Evolutionary conservation across 2,329 filamentous ascomycete genomes (phyloP), one percentile per base, ranked within the genome.

Genomic region (Pseudogymnoascus sp.): DNA sequence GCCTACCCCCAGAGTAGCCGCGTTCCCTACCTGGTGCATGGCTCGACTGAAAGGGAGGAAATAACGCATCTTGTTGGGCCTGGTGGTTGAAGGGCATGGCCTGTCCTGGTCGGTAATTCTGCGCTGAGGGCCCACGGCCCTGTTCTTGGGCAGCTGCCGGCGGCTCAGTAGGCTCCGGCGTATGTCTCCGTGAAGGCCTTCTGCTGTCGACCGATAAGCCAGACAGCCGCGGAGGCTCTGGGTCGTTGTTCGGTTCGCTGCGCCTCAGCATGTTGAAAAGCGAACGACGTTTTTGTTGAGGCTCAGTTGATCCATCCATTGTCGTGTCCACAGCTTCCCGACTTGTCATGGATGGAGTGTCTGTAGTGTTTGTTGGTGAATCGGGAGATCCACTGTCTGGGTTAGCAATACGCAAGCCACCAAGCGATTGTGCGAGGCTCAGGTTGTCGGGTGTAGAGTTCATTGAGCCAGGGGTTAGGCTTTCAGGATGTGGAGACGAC

Each of bases 351-450:
- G 65, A 66, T 58, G 67, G 62, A 35, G 64, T 64, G 36, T 66
- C 65, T 17, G 69, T 68, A 63, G 59, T 61, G 38, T 27, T 31
- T 38, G 42, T 59, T 36, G 44, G 31, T 6, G 61, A 58, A 3
- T 62, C 66, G 17, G 70, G 71, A 55, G 67, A 65, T 67, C 68
- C 66, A 77, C 94, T 86, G 78, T 97, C 92, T 62, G 93, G 93
- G 76, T 97, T 99, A 71, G 94, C 93, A 75, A 99, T 97, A 75
- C 93, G 91, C 76, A 99, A 81, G 71, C 93, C 93, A 72, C 94
- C 94, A 72, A 97, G 83, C 72, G 91, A 91, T 79, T 92, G 90
- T 73, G 92, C 94, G 68, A 97, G 85, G 77, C 90, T 96, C 74
- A 96, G 79, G 80, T 96, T 92, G 76, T 90, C 91, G 79, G 92